These are phyloP conservation scores for Sphagnurus paluster DNA, from an alignment of 1,284 basidiomycete genomes.

Conservation along the genomic window DNA sequence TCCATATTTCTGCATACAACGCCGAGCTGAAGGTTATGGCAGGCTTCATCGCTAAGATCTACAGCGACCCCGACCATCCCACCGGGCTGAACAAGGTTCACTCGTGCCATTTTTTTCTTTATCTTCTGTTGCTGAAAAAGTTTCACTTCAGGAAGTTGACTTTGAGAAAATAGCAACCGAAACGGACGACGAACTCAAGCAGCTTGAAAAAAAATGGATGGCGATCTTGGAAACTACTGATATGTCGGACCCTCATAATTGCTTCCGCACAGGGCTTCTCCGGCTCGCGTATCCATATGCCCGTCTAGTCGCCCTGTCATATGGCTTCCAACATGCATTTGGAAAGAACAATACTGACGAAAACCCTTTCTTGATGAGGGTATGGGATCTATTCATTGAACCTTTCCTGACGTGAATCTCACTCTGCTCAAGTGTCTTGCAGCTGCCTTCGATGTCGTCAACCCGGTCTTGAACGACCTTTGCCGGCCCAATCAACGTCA, in stretches of 20 bases:
- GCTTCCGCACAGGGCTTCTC: conserved; percentile 64
- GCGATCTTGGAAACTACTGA: conserved; percentile 49
- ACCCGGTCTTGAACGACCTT: conserved; percentile 62
- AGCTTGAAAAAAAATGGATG: conserved; percentile 57
- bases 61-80: conserved; percentile 72
- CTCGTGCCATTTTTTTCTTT: not conserved
- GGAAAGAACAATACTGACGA: conserved; percentile 56
- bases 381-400: conserved; percentile 36
- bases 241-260: conserved; percentile 48
- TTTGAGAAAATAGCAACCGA: conserved; percentile 63
- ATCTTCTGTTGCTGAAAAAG: conserved; percentile 7
- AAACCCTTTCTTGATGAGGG: conserved; percentile 66
- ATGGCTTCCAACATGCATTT: conserved; percentile 76
- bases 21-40: conserved; percentile 65
- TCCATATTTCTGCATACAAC: conserved; percentile 75
- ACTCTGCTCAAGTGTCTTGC: conserved; percentile 47
- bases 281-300: conserved; percentile 68
- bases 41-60: conserved; percentile 61
- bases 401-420: not conserved
- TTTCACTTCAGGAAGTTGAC: conserved; percentile 50
- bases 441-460: conserved; percentile 65
- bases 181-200: conserved; percentile 63
- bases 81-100: conserved; percentile 70
- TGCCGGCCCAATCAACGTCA: conserved; percentile 55
- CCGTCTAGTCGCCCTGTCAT: conserved; percentile 67